Evolutionary conservation across 2,329 filamentous ascomycete species (phyloP).

Genomic region (Fusarium graminum): DNA sequence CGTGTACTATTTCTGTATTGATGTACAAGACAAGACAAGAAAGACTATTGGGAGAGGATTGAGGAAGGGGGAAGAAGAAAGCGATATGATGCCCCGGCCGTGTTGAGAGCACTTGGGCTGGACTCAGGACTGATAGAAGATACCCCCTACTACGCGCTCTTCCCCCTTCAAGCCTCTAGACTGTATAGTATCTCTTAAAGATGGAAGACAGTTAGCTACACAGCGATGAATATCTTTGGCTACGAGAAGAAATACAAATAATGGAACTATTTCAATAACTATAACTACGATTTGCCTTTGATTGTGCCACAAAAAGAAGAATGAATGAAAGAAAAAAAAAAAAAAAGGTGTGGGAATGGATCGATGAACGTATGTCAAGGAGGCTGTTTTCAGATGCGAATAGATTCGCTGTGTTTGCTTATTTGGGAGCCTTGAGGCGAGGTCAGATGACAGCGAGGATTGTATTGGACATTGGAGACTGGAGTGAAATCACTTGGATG

Average conservation of each 20-base stretch:
- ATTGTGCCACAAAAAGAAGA: neutral
- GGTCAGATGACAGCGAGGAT: conserved; percentile 1
- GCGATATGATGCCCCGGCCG: conserved; percentile 39
- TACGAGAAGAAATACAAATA: conserved; percentile 36
- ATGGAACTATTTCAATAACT: conserved; percentile 27
- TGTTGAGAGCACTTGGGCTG: conserved; percentile 50
- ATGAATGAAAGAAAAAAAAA: neutral
- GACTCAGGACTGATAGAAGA: conserved; percentile 53
- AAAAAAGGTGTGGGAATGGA: no score
- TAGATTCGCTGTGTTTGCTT: conserved; percentile 32
- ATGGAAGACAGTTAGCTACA: conserved; percentile 46
- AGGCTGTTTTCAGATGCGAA: conserved; percentile 25
- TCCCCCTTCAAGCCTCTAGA: conserved; percentile 45
- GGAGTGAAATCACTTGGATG: conserved; percentile 25
- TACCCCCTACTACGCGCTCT: conserved; percentile 48
- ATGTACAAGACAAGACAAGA: conserved; percentile 48
- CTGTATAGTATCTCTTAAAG: conserved; percentile 49
- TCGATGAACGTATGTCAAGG: neutral
- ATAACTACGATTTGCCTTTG: neutral
- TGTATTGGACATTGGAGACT: neutral
- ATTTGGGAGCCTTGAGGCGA: conserved; percentile 31
- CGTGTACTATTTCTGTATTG: conserved; percentile 46
- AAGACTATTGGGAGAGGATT: conserved; percentile 41
- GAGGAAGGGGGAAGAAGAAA: conserved; percentile 37
- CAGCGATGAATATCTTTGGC: conserved; percentile 39